Evolutionary conservation across 768 basidiomycete genomes (phyloP), one percentile per base, ranked within the genome.

Genomic region (Suillus hirtellus): DNA sequence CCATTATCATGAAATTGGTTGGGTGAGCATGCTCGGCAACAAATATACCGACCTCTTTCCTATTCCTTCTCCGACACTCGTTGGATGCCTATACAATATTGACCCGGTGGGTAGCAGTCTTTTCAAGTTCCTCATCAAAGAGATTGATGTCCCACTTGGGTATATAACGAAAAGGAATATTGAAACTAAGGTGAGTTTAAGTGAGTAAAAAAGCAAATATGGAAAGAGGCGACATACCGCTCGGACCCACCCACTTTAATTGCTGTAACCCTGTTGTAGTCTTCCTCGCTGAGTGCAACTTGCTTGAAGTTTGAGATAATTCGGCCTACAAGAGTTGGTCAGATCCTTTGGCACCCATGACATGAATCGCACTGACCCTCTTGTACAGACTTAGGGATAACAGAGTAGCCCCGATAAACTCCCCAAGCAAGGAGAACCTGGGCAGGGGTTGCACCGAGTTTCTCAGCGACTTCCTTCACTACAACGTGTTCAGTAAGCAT

Each of bases 391-490:
- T 95, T 95, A 19, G 93, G 93, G 69, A 95, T 92, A 65, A 95
- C 89, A 10, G 87, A 87, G 74, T 87, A 89, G 15, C 92, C 93
- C 47, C 92, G 84, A 67, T 87, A 73, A 43, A 77, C 84, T 14
- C 86, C 89, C 92, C 92, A 96, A 1, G 92, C 90, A 64, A 96
- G 77, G 61, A 95, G 81, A 42, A 95, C 89, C 74, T 95, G 91
- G 0, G 92, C 93, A 2, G 91, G 78, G 1, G 89, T 88, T 5
- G 86, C 89, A 42, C 78, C 77, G 43, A 89, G 80, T 69, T 79
- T 81, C 64, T 85, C 74, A 24, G 92, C 92, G 54, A 94, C 80
- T 61, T 82, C 82, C 52, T 80, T 69, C 34, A 95, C 83, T 54
- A 78, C 78, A 3, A 84, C 74, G 73, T 91, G 79, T 50, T 93